These are phyloP conservation scores for Trichaptum fuscoviolaceum DNA, from an alignment of 768 basidiomycete species.

Conservation along the genomic window DNA sequence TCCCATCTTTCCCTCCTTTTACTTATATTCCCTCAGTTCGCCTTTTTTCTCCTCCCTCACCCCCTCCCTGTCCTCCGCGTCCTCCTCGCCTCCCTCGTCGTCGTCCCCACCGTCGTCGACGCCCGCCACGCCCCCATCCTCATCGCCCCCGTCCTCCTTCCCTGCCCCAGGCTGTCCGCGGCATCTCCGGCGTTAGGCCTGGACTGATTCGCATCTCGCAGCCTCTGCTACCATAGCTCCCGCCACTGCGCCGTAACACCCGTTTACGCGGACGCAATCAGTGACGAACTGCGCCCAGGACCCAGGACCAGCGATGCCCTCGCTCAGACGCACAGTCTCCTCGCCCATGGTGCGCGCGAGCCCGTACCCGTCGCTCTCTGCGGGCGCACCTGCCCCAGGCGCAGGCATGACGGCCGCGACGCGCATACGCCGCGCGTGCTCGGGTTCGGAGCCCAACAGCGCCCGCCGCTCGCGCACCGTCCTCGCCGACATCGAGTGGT, in stretches of 20 bases:
- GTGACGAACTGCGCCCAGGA: not conserved
- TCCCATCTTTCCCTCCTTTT: not conserved
- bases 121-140: not conserved
- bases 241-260: not conserved
- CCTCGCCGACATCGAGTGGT: constrained; percentile 86
- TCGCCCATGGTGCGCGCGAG: constrained; percentile 63
- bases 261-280: not conserved
- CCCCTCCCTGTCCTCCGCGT: not conserved
- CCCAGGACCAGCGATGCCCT: constrained; percentile 44
- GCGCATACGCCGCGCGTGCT: constrained; percentile 30
- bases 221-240: constrained; percentile 1
- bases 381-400: not conserved
- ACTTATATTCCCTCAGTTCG: not conserved
- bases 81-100: constrained; percentile 5
- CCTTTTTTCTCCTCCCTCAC: constrained; percentile 2
- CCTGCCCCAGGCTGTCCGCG: not conserved
- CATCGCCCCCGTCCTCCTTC: not conserved
- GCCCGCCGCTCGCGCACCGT: constrained; percentile 68
- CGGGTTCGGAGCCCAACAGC: constrained; percentile 30
- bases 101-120: not conserved
- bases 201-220: constrained; percentile 4
- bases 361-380: constrained; percentile 49
- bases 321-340: constrained; percentile 74
- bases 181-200: not conserved
- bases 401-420: constrained; percentile 15